These are phyloP conservation scores for Boletus fagicola DNA, from an alignment of 768 basidiomycete genomes.

Conservation along the genomic window DNA sequence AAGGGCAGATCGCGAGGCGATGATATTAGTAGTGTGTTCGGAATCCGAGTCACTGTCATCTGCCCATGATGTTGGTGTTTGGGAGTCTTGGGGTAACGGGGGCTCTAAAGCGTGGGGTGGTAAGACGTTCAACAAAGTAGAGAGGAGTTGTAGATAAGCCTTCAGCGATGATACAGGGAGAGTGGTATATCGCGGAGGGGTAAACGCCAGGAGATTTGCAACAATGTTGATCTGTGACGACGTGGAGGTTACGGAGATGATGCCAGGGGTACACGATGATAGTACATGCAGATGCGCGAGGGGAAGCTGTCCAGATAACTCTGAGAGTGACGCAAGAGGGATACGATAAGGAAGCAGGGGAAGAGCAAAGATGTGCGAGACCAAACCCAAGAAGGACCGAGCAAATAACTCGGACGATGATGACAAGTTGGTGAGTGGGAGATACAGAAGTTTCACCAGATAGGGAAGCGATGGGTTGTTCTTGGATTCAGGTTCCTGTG, in stretches of 20 bases:
- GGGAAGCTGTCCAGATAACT: constrained; percentile 66
- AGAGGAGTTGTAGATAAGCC: constrained; percentile 54
- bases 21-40: constrained; percentile 33
- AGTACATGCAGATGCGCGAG: constrained; percentile 40
- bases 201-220: constrained; percentile 69
- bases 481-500: constrained; percentile 60
- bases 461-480: constrained; percentile 32
- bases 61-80: constrained; percentile 15
- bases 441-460: constrained; percentile 28
- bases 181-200: constrained; percentile 55
- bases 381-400: constrained; percentile 39
- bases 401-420: constrained; percentile 35
- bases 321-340: constrained; percentile 57
- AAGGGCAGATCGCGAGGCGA: constrained; percentile 34
- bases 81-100: constrained; percentile 23
- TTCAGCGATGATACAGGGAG: constrained; percentile 46
- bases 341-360: constrained; percentile 78
- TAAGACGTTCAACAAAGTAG: constrained; percentile 49
- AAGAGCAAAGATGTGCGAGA: constrained; percentile 63
- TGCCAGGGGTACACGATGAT: constrained; percentile 26
- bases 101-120: constrained; percentile 56
- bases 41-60: constrained; percentile 44
- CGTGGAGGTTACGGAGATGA: constrained; percentile 35
- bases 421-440: constrained; percentile 21
- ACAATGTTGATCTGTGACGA: constrained; percentile 53